Evolutionary conservation across 2,329 filamentous ascomycete genomes (phyloP).

Genomic region (Botrytis fabae): DNA sequence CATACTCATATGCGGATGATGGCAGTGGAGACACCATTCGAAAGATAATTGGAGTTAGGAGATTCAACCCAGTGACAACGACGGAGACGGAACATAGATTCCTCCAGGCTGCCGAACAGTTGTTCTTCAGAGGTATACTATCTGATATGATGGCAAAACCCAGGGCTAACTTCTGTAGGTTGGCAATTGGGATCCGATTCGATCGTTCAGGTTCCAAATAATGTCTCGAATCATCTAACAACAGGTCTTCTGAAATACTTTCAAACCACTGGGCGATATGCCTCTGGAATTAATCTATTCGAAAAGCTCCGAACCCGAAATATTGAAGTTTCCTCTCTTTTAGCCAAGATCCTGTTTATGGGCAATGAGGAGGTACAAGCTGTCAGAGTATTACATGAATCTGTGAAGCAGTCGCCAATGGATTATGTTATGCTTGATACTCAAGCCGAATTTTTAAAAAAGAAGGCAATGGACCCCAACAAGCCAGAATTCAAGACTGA

Average conservation of each 20-base stretch:
- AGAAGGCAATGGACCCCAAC: conserved; percentile 66
- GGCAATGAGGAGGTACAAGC: conserved; percentile 97
- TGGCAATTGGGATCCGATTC: conserved; percentile 97
- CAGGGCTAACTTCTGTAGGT: conserved; percentile 51
- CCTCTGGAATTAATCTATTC: conserved; percentile 95
- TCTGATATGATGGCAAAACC: background rate
- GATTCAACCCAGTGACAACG: conserved; percentile 96
- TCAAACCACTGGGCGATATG: conserved; percentile 88
- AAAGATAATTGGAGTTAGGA: conserved; percentile 93
- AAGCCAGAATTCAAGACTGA: conserved; percentile 59
- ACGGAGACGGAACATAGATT: conserved; percentile 99
- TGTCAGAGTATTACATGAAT: conserved; percentile 82
- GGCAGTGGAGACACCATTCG: conserved; percentile 92
- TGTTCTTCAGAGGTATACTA: conserved; percentile 82
- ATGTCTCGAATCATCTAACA: conserved; percentile 93
- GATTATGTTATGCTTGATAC: conserved; percentile 96
- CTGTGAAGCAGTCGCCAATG: conserved; percentile 90
- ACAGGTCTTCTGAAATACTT: conserved; percentile 94
- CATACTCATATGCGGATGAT: conserved; percentile 95
- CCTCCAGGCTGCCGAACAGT: conserved; percentile 85
- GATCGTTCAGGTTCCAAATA: conserved; percentile 94
- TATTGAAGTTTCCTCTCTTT: conserved; percentile 87
- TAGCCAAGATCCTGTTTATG: conserved; percentile 89
- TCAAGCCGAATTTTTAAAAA: conserved; percentile 87
- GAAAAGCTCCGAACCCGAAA: conserved; percentile 91